These are phyloP conservation scores for Astragalus glycyphyllos DNA, from an alignment of 306 rosid genomes.

Conservation along the genomic window DNA sequence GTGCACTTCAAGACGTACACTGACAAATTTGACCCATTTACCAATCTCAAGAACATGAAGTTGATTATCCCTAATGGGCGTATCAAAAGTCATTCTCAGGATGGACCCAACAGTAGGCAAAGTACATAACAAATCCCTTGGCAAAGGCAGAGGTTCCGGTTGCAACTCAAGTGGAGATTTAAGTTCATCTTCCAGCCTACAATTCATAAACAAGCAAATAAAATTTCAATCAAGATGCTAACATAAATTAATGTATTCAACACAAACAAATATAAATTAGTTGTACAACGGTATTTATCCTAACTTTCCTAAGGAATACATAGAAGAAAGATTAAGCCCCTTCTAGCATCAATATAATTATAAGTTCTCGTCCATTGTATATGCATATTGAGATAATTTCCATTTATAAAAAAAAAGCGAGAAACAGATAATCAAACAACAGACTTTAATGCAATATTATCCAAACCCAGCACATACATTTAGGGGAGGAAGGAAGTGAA, in stretches of 20 bases:
- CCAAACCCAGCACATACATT: conserved; percentile 4
- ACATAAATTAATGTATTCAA: conserved; percentile 1
- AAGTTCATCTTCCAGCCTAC: conserved; percentile 67
- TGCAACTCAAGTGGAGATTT: conserved; percentile 53
- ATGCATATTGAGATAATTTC: too few relatives aligned
- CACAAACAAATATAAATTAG: neutral
- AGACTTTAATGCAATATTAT: neutral
- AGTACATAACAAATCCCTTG: conserved; percentile 54
- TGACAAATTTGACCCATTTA: conserved; percentile 65
- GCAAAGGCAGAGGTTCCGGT: conserved; percentile 43
- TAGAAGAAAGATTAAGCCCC: too few relatives aligned
- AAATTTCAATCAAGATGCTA: neutral
- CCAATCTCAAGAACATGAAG: conserved; percentile 46
- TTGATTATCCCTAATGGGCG: conserved; percentile 41
- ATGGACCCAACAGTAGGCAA: conserved; percentile 65
- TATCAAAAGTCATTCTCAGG: conserved; percentile 51
- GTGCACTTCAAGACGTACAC: conserved; percentile 51
- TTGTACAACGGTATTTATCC: too few relatives aligned
- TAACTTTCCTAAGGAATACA: too few relatives aligned
- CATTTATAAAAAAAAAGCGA: too few relatives aligned
- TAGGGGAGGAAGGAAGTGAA: neutral
- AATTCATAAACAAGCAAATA: conserved; percentile 21
- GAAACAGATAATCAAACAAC: neutral
- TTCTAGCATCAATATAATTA: too few relatives aligned
- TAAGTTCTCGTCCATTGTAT: too few relatives aligned